A percentile compares a stretch with the other conserved stretches of the same genome.
Evolutionary conservation across 169 alveolate genomes (phyloP).

Genomic region (Cryptosporidium baileyi): DNA sequence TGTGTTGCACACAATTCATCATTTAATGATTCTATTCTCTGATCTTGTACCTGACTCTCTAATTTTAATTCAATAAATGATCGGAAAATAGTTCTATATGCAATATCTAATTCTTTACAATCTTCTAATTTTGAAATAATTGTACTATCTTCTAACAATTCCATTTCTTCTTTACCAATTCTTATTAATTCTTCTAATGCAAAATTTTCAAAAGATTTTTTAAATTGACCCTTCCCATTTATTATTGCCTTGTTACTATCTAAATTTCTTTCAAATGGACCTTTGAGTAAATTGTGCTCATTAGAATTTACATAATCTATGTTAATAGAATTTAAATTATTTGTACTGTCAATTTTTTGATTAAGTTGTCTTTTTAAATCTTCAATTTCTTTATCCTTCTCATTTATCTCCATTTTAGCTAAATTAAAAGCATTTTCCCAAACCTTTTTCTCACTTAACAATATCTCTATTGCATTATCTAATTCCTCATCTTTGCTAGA

Average conservation of each 20-base stretch:
- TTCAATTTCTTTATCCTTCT: slow-evolving; percentile 24
- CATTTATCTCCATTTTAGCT: slow-evolving; percentile 40
- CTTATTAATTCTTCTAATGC: not conserved
- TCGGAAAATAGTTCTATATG: slow-evolving; percentile 1
- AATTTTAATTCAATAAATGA: slow-evolving; percentile 1
- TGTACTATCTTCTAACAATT: not conserved
- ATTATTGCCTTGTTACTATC: slow-evolving; percentile 14
- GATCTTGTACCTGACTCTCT: slow-evolving; percentile 11
- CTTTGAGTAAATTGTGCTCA: not conserved
- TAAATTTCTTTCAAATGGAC: slow-evolving; percentile 13
- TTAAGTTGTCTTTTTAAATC: slow-evolving; percentile 4
- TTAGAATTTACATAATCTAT: not conserved
- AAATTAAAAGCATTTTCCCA: slow-evolving; percentile 56
- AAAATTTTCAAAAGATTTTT: not conserved
- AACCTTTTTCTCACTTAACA: slow-evolving; percentile 36
- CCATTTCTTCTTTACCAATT: slow-evolving; percentile 23
- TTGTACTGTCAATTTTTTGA: not conserved
- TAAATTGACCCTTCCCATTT: not conserved
- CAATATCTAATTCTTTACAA: not conserved
- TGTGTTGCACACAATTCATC: slow-evolving; percentile 33
- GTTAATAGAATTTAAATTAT: too few relatives aligned
- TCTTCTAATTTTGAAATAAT: not conserved
- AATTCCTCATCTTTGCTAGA: slow-evolving; percentile 31
- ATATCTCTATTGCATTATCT: slow-evolving; percentile 32
- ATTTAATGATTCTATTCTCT: slow-evolving; percentile 37